phyloP scores from a whole-genome alignment of 495 filamentous ascomycete genomes.

The Pseudevernia furfuracea region DNA sequence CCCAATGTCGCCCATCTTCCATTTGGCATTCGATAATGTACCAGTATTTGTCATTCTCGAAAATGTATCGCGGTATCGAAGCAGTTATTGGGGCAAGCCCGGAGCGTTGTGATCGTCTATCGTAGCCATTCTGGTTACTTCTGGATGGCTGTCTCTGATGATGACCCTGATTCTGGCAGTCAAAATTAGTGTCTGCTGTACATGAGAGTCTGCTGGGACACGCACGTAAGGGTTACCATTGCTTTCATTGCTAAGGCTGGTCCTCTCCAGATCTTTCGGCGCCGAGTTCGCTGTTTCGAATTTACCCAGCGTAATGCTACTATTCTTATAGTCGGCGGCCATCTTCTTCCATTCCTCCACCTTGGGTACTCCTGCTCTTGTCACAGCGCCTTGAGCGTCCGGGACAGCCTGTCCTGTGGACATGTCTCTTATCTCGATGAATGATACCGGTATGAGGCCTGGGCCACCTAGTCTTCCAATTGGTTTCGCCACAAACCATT shows the following conservation, averaged over 20 bases:
- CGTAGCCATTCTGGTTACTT: constrained; percentile 29
- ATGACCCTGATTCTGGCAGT: constrained; percentile 23
- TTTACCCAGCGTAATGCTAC: constrained; percentile 90
- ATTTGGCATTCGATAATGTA: constrained; percentile 90
- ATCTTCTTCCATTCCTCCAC: constrained; percentile 99
- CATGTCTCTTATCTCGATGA: constrained; percentile 96
- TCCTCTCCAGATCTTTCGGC: constrained; percentile 67
- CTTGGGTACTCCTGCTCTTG: constrained; percentile 84
- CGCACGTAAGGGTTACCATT: constrained; percentile 42
- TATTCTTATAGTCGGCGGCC: constrained; percentile 98
- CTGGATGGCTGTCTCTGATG: constrained; percentile 45
- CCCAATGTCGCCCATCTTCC: constrained; percentile 88
- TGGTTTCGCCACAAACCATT: constrained; percentile 99
- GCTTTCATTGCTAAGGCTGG: constrained; percentile 56
- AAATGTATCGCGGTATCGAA: constrained; percentile 86
- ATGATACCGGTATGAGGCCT: constrained; percentile 91
- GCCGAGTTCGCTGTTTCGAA: constrained; percentile 56
- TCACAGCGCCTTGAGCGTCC: constrained; percentile 80
- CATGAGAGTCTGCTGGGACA: constrained; percentile 21
- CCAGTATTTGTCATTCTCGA: constrained; percentile 97
- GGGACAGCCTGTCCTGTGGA: constrained; percentile 70
- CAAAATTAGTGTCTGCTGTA: constrained; percentile 1
- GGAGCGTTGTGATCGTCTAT: constrained; percentile 31
- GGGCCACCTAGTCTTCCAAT: constrained; percentile 91
- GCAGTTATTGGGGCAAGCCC: constrained; percentile 60